Conservation (phyloP, 148 eudicot genomes). For the Salicornia ramosissima region DNA sequence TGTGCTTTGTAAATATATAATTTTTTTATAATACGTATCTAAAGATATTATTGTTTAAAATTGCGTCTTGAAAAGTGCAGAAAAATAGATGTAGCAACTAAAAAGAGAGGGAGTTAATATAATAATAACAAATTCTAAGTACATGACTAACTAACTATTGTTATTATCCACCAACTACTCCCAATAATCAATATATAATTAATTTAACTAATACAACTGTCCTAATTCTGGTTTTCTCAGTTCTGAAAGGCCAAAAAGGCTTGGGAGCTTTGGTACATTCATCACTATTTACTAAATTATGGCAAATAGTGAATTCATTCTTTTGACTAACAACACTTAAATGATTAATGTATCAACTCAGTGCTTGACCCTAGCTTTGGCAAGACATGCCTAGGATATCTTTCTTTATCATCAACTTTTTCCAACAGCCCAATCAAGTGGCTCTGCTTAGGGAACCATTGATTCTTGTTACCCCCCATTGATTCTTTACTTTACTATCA, state of each 20-base stretch:
- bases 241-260: conserved; percentile 11
- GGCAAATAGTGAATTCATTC: conserved; percentile 19
- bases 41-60: too few species aligned
- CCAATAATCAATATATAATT: not conserved
- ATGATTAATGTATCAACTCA: not conserved
- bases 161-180: conserved; percentile 9
- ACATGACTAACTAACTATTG: not conserved
- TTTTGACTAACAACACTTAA: conserved; percentile 15
- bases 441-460: not conserved
- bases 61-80: too few species aligned
- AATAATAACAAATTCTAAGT: not conserved
- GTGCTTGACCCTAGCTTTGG: conserved; percentile 16
- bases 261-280: not conserved
- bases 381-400: conserved; percentile 4
- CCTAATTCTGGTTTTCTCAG: conserved; percentile 13
- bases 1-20: too few species aligned
- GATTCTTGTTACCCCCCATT: not conserved
- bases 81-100: too few species aligned
- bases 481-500: not conserved
- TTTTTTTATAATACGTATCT: too few species aligned
- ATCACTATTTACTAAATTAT: not conserved
- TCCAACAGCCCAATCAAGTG: conserved; percentile 10
- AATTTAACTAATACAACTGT: conserved; percentile 1
- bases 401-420: not conserved
- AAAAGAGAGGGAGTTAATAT: too few species aligned